phyloP scores from a whole-genome alignment of 2,329 filamentous ascomycete genomes.

The Fusarium avenaceum region DNA sequence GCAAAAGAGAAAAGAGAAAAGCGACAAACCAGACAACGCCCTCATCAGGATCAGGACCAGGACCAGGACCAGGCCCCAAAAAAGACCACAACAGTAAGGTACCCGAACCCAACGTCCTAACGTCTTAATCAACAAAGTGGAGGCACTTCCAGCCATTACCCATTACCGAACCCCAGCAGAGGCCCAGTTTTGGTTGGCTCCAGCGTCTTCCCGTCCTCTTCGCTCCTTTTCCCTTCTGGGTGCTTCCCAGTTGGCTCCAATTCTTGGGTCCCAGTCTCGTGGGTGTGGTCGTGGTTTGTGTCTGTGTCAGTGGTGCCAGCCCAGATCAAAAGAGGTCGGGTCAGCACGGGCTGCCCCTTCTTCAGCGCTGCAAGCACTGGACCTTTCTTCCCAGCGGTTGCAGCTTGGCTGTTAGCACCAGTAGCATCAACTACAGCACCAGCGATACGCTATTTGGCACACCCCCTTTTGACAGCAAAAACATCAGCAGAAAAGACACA shows the following conservation, averaged over 20 bases:
- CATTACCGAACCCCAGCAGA: background rate
- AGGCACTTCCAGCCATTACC: constrained; percentile 7
- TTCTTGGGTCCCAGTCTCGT: constrained; percentile 8
- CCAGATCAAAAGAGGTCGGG: constrained; percentile 7
- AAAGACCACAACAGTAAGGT: constrained; percentile 35
- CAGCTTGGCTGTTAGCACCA: constrained; percentile 1
- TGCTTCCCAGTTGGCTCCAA: constrained; percentile 11
- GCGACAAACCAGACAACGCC: background rate
- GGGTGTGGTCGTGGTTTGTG: background rate
- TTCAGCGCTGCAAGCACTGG: constrained; percentile 15
- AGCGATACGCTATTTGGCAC: background rate
- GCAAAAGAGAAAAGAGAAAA: constrained; percentile 6
- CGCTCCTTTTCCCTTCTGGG: constrained; percentile 31
- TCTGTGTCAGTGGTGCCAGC: constrained; percentile 18
- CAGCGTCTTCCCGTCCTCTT: constrained; percentile 31
- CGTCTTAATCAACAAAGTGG: constrained; percentile 10
- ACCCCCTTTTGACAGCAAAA: constrained; percentile 22
- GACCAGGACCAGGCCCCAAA: constrained; percentile 13
- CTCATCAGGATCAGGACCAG: constrained; percentile 5
- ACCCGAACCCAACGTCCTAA: constrained; percentile 20
- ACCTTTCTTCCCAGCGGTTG: constrained; percentile 7
- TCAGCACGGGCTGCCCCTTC: constrained; percentile 23
- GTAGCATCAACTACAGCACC: constrained; percentile 9
- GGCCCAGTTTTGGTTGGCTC: constrained; percentile 22
- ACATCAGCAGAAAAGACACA: constrained; percentile 20